Evolutionary conservation across 2,329 filamentous ascomycete species (phyloP).

Genomic region (Xylaria sp.): DNA sequence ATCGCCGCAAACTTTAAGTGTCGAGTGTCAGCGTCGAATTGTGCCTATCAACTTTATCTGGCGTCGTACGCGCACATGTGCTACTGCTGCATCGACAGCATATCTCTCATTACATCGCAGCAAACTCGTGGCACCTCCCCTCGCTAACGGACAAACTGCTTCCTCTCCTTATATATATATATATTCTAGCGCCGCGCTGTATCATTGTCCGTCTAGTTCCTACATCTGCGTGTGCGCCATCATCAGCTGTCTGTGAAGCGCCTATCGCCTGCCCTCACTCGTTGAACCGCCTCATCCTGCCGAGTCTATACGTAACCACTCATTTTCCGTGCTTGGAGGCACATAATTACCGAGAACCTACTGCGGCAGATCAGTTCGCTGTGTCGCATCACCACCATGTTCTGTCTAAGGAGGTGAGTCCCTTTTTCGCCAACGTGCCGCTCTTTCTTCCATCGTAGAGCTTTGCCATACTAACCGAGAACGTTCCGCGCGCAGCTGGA

Average conservation of each 20-base stretch:
- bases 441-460: background rate
- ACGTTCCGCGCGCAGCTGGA: slow-evolving; percentile 66
- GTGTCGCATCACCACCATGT: slow-evolving; percentile 51
- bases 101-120: slow-evolving; percentile 8
- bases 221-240: background rate
- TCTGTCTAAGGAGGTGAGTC: slow-evolving; percentile 65
- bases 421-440: background rate
- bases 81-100: background rate
- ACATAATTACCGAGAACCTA: background rate
- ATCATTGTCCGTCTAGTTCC: slow-evolving; percentile 2
- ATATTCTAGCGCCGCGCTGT: background rate
- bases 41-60: background rate
- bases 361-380: background rate
- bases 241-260: slow-evolving; percentile 3
- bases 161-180: background rate
- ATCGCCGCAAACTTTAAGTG: slow-evolving; percentile 4
- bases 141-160: background rate
- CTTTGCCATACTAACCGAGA: slow-evolving; percentile 10
- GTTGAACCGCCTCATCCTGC: background rate
- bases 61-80: no score
- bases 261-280: background rate
- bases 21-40: background rate
- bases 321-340: background rate
- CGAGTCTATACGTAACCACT: background rate
- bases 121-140: slow-evolving; percentile 15